These are phyloP conservation scores for Chalaropsis thielavioides DNA, from an alignment of 2,329 filamentous ascomycete species.

Conservation along the genomic window DNA sequence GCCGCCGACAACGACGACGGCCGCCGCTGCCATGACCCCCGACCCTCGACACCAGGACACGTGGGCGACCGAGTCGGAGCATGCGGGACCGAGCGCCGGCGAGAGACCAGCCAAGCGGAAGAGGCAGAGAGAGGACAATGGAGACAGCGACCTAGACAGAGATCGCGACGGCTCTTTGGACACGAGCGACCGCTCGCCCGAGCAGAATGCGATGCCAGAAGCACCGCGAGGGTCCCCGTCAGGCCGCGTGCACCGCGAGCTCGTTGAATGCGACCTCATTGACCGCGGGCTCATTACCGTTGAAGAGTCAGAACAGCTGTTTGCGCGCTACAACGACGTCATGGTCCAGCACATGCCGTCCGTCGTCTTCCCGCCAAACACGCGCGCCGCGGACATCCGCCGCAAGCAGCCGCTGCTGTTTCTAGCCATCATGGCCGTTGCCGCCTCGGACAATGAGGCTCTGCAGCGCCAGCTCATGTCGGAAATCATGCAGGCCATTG, in stretches of 20 bases:
- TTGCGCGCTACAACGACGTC: conserved; percentile 42
- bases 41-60: conserved; percentile 24
- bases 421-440: conserved; percentile 53
- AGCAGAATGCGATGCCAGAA: conserved; percentile 10
- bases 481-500: conserved; percentile 58
- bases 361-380: conserved; percentile 43
- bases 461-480: conserved; percentile 49
- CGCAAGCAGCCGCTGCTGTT: conserved; percentile 51
- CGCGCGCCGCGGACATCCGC: conserved; percentile 41
- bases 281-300: conserved; percentile 45
- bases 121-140: neutral
- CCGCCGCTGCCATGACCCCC: conserved; percentile 3
- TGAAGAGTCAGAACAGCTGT: conserved; percentile 40
- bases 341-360: conserved; percentile 49
- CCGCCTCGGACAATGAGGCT: conserved; percentile 41
- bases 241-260: conserved; percentile 9
- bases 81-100: neutral
- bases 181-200: neutral
- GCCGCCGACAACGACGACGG: conserved; percentile 1
- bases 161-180: neutral
- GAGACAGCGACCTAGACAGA: neutral
- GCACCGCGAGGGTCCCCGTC: conserved; percentile 17
- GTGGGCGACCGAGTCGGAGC: conserved; percentile 14
- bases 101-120: conserved; percentile 13
- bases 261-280: conserved; percentile 32